phyloP scores from a whole-genome alignment of 2,329 filamentous ascomycete species.

The Metarhizium album region DNA sequence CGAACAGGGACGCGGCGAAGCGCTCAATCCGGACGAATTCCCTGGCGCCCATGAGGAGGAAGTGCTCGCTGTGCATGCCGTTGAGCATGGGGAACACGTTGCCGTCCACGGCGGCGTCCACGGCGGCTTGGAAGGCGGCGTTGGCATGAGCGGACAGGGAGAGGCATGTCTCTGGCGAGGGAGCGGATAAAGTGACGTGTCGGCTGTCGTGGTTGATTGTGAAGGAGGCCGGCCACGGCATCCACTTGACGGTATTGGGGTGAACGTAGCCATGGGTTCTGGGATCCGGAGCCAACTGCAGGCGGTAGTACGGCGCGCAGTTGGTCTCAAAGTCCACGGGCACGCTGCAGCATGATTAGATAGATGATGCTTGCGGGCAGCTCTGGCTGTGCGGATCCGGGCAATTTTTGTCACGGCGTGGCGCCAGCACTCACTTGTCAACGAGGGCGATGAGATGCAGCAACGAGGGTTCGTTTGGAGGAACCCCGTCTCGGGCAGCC shows the following conservation, averaged over 20 bases:
- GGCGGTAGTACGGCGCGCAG: conserved; percentile 29
- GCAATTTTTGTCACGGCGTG: not conserved
- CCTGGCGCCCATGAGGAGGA: conserved; percentile 28
- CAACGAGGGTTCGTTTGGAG: conserved; percentile 7
- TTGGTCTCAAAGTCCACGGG: conserved; percentile 31
- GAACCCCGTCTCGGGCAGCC: not conserved
- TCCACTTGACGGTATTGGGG: conserved; percentile 30
- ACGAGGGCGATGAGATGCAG: conserved; percentile 29
- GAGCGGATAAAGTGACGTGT: conserved; percentile 21
- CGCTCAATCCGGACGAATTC: conserved; percentile 42
- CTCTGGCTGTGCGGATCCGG: not conserved
- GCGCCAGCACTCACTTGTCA: conserved; percentile 29
- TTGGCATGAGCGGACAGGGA: conserved; percentile 22
- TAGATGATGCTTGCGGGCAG: conserved; percentile 1
- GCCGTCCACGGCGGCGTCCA: conserved; percentile 26
- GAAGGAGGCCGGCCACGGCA: conserved; percentile 36
- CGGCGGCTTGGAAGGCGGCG: conserved; percentile 26
- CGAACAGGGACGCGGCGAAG: conserved; percentile 52
- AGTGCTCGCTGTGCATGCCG: conserved; percentile 31
- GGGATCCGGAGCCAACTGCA: conserved; percentile 33
- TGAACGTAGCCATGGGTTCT: conserved; percentile 40
- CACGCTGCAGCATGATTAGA: conserved; percentile 26
- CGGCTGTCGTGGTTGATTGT: conserved; percentile 20
- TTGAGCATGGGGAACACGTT: conserved; percentile 28
- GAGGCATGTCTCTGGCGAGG: conserved; percentile 14